Evolutionary conservation across 257 asterid genomes (phyloP).

Genomic region (Gentiana macrophylla): DNA sequence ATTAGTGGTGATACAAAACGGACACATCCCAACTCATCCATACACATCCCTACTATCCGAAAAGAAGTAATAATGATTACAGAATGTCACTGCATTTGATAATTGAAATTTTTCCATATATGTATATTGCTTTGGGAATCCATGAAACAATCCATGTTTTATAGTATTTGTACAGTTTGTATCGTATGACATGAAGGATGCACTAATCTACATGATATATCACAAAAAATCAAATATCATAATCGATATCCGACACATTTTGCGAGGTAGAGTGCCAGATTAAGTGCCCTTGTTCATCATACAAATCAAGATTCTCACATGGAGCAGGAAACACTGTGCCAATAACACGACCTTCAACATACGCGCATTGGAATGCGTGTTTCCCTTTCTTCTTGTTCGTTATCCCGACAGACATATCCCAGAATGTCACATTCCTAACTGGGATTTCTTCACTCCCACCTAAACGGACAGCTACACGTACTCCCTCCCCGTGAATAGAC

Average conservation of each 20-base stretch:
- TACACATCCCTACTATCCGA: too few relatives aligned
- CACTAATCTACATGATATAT: too few relatives aligned
- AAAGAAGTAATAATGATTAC: too few relatives aligned
- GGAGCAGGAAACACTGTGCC: conserved; percentile 83
- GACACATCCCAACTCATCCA: too few relatives aligned
- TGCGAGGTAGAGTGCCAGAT: conserved; percentile 42
- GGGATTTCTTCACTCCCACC: conserved; percentile 73
- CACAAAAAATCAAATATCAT: conserved; percentile 39
- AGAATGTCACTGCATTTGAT: too few relatives aligned
- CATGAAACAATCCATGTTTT: too few relatives aligned
- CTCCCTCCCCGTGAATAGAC: conserved; percentile 72
- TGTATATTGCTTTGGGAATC: too few relatives aligned
- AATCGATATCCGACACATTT: conserved; percentile 72
- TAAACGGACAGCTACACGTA: conserved; percentile 86
- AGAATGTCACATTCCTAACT: conserved; percentile 47
- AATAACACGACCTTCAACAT: conserved; percentile 63
- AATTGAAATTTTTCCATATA: too few relatives aligned
- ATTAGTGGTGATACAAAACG: too few relatives aligned
- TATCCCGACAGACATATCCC: conserved; percentile 66
- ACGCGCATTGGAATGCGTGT: conserved; percentile 80
- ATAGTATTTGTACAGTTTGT: too few relatives aligned
- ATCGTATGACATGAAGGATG: too few relatives aligned
- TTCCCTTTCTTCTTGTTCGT: conserved; percentile 47
- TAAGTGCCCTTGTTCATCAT: conserved; percentile 59
- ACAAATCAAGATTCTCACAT: conserved; percentile 73